Conservation (phyloP, 805 yeast genomes). For the Metschnikowia noctiluminum region DNA sequence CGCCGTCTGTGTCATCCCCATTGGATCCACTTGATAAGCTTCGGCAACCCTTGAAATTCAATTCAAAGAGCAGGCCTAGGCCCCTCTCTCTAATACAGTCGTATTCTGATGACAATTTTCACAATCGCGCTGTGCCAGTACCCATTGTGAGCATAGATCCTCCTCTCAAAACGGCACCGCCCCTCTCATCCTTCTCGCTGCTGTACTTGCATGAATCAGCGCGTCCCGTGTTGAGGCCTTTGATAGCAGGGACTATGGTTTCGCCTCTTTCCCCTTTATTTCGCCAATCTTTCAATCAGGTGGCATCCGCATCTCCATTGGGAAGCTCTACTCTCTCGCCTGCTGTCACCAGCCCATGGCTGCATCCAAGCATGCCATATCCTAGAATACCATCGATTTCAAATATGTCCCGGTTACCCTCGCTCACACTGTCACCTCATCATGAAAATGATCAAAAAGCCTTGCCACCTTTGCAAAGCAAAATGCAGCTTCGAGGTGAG, state of each 20-base stretch:
- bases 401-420: background rate
- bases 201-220: slow-evolving; percentile 17
- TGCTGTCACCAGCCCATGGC: slow-evolving; percentile 6
- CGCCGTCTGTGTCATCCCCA: background rate
- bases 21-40: slow-evolving; percentile 5
- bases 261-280: slow-evolving; percentile 41
- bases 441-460: background rate
- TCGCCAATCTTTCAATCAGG: slow-evolving; percentile 33
- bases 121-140: slow-evolving; percentile 4
- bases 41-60: slow-evolving; percentile 23
- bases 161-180: slow-evolving; percentile 25
- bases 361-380: background rate
- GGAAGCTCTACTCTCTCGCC: background rate
- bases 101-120: slow-evolving; percentile 19
- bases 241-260: slow-evolving; percentile 21
- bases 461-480: background rate
- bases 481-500: background rate
- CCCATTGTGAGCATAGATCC: slow-evolving; percentile 9
- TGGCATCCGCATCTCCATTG: slow-evolving; percentile 4
- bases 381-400: slow-evolving; percentile 1
- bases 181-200: slow-evolving; percentile 16
- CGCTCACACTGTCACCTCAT: background rate
- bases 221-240: slow-evolving; percentile 7
- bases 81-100: slow-evolving; percentile 38
- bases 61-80: slow-evolving; percentile 39